Percentiles rank a stretch among this genome's conserved stretches.
These are phyloP conservation scores for Epichloe scottii DNA, from an alignment of 2,329 filamentous ascomycete species.

Conservation along the genomic window DNA sequence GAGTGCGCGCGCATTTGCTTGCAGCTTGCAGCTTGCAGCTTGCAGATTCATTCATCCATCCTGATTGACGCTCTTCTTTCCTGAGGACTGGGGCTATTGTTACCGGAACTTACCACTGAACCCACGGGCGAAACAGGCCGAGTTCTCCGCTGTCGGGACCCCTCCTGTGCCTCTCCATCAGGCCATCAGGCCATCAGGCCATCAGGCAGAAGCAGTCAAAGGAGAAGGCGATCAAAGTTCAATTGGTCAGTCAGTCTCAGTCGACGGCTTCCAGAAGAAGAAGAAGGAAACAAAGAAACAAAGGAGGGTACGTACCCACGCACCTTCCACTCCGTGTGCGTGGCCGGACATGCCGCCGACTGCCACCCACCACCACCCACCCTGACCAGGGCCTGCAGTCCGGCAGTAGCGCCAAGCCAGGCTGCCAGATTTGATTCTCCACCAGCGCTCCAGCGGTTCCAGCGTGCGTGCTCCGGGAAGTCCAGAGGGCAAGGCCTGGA, in stretches of 20 bases:
- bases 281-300: background rate
- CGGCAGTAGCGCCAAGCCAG: background rate
- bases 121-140: no score
- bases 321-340: background rate
- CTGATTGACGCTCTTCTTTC: no score
- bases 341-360: slow-evolving; percentile 1
- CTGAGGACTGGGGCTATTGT: no score
- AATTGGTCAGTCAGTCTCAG: background rate
- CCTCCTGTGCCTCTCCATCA: background rate
- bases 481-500: background rate
- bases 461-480: background rate
- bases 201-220: background rate
- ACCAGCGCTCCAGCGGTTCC: background rate
- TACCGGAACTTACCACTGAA: no score
- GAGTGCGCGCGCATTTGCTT: background rate
- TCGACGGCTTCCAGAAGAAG: slow-evolving; percentile 1
- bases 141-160: background rate
- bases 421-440: slow-evolving; percentile 4
- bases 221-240: background rate
- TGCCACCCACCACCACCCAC: background rate
- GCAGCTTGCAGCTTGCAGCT: background rate
- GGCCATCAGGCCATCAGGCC: background rate
- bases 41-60: background rate
- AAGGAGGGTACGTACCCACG: background rate
- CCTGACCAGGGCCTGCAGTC: background rate